Conservation (phyloP, 495 filamentous ascomycete species). For the Filosporella fistucella region DNA sequence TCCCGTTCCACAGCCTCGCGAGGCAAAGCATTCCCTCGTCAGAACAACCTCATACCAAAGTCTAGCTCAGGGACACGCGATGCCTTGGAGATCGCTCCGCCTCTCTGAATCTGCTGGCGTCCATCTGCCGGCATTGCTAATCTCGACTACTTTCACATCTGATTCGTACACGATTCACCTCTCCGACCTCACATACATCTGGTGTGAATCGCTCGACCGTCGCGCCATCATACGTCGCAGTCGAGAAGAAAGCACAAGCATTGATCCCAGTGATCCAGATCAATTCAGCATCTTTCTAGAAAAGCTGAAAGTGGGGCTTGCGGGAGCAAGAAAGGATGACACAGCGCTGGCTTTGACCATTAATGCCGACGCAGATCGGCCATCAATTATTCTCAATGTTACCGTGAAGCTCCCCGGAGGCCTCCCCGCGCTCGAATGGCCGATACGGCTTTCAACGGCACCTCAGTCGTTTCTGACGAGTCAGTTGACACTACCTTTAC, state of each 20-base stretch:
- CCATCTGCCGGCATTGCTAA: constrained; percentile 45
- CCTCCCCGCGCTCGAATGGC: constrained; percentile 67
- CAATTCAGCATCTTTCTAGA: constrained; percentile 70
- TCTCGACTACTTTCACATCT: constrained; percentile 43
- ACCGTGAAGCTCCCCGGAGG: constrained; percentile 62
- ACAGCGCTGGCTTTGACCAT: constrained; percentile 27
- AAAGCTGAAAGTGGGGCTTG: constrained; percentile 64
- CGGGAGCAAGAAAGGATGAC: constrained; percentile 28
- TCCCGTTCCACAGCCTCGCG: constrained; percentile 15
- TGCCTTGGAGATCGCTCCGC: constrained; percentile 18
- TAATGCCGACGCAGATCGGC: constrained; percentile 6
- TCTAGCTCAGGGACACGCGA: neutral
- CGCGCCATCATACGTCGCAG: constrained; percentile 62
- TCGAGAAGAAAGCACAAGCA: constrained; percentile 62
- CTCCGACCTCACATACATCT: constrained; percentile 83
- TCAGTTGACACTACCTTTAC: constrained; percentile 64
- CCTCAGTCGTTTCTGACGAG: constrained; percentile 48
- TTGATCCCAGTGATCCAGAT: constrained; percentile 72
- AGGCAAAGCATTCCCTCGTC: neutral
- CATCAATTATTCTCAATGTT: constrained; percentile 50
- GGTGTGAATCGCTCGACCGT: constrained; percentile 67
- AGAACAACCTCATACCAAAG: neutral
- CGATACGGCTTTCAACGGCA: constrained; percentile 50
- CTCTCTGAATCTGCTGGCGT: constrained; percentile 6
- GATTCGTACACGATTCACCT: constrained; percentile 67